phyloP scores from a whole-genome alignment of 2,329 filamentous ascomycete genomes.

The Westerdykella aurantiaca region DNA sequence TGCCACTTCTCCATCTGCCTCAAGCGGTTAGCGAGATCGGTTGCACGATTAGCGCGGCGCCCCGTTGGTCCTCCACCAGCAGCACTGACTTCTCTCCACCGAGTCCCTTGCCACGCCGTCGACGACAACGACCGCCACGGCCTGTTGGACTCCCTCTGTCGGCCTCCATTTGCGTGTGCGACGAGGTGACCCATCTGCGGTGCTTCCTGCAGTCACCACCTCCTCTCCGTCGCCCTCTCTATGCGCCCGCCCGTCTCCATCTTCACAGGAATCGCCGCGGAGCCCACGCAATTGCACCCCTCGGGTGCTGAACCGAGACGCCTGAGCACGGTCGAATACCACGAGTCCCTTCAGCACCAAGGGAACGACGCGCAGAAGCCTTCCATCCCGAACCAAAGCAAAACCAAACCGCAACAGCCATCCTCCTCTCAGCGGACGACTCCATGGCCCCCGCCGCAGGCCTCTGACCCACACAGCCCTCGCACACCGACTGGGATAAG shows the following conservation, averaged over 20 bases:
- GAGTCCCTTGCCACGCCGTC: not conserved
- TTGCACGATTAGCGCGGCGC: not conserved
- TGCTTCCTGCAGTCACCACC: not conserved
- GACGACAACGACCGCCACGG: not conserved
- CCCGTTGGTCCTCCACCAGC: not conserved
- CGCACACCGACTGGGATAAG: conserved; percentile 9
- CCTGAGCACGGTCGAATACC: conserved; percentile 18
- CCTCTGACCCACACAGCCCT: conserved; percentile 8
- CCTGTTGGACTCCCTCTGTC: not conserved
- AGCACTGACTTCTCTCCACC: not conserved
- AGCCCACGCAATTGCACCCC: conserved; percentile 2
- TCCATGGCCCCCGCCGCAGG: conserved; percentile 15
- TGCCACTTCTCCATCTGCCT: not conserved
- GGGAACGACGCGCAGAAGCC: conserved; percentile 11
- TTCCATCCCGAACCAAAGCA: conserved; percentile 6
- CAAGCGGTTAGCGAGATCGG: not conserved
- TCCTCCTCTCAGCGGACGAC: conserved; percentile 4
- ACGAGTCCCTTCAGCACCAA: conserved; percentile 6
- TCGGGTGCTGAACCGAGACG: conserved; percentile 8
- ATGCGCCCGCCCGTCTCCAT: conserved; percentile 32
- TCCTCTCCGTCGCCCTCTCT: conserved; percentile 3
- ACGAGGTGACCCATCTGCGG: not conserved
- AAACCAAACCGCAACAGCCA: conserved; percentile 2
- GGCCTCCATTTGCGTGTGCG: not conserved
- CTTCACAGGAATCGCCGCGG: conserved; percentile 28